Base-by-base conservation (phyloP, 192 early-diverging fungal genomes). In the Dimargaris cristalligena region DNA sequence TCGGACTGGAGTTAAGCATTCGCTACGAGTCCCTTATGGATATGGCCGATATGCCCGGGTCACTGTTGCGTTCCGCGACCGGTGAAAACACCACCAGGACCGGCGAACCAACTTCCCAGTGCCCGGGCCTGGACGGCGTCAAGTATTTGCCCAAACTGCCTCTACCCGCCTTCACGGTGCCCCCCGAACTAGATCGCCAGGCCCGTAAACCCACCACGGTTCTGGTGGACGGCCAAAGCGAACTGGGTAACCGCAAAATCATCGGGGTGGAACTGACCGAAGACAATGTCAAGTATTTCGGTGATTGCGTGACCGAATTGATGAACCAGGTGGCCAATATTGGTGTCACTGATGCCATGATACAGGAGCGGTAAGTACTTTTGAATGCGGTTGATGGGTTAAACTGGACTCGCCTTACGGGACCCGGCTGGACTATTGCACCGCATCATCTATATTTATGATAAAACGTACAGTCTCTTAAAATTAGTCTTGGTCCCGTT, bases 121-220 rank as follows among this genome's bases (percentile, higher is more conserved):
- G 20, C 20, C 45, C 45, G 1, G 52, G 28, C 18, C 28, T 9
- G 1, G 28, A n/a, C 8, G 18, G 4, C 13, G 52, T 20, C 10
- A 34, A 35, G 23, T 57, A 57, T n/a, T 14, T 57, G n/a, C 32
- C 55, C 18, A 16, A 34, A n/a, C 33, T 57, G 22, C 55, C 55
- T 20, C 3, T 38, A 1, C 34, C 55, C 4, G 34, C 55, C 9
- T 57, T 25, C 34, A 25, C 26, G 9, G 32, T 34, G 22, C 33
- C 55, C 28, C 13, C 55, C 0, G 55, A 34, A 1, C 22, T 57
- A 16, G 28, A 9, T 23, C 18, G 38, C n/a, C 32, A 25, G 13
- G 34, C 25, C 33, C 18, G 22, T 22, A 23, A 16, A n/a, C 55
- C 55, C 13, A n/a, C 13, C 22, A 20, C 55, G 14, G 26, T 26